Percentiles rank a stretch among this genome's conserved stretches.
These are phyloP conservation scores for Hypholoma fasciculare DNA, from an alignment of 768 basidiomycete genomes.

Conservation along the genomic window DNA sequence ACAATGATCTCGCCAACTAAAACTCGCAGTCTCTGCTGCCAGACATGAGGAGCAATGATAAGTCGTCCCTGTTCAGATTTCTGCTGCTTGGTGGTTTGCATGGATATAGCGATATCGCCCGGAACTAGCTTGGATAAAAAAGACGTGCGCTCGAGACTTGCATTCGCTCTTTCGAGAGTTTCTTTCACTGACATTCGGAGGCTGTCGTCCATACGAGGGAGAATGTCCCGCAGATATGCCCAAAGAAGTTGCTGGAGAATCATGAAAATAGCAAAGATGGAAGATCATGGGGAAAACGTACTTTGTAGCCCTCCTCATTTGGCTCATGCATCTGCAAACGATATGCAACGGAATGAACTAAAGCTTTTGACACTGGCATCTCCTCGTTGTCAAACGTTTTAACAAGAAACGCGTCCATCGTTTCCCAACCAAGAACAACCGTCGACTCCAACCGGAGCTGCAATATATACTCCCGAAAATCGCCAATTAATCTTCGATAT, in stretches of 20 bases:
- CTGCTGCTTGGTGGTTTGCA: neutral
- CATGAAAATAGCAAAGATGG: neutral
- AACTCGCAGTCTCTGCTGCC: conserved; percentile 33
- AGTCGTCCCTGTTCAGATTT: conserved; percentile 11
- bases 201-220: conserved; percentile 22
- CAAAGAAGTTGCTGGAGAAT: conserved; percentile 25
- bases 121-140: conserved; percentile 12
- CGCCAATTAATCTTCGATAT: conserved; percentile 31
- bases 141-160: conserved; percentile 16
- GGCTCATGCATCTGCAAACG: conserved; percentile 40
- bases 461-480: conserved; percentile 38
- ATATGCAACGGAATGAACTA: conserved; percentile 36
- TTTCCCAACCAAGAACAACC: conserved; percentile 36
- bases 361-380: conserved; percentile 26
- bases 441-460: conserved; percentile 46
- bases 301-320: conserved; percentile 4
- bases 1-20: conserved; percentile 40
- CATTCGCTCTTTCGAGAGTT: conserved; percentile 15
- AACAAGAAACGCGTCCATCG: conserved; percentile 28
- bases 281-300: neutral
- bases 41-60: conserved; percentile 19
- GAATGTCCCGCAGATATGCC: conserved; percentile 25
- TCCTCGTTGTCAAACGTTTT: conserved; percentile 21
- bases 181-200: conserved; percentile 19
- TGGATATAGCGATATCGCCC: neutral